Evolutionary conservation across 2,329 filamentous ascomycete genomes (phyloP).

Genomic region (Plenodomus lindquistii): DNA sequence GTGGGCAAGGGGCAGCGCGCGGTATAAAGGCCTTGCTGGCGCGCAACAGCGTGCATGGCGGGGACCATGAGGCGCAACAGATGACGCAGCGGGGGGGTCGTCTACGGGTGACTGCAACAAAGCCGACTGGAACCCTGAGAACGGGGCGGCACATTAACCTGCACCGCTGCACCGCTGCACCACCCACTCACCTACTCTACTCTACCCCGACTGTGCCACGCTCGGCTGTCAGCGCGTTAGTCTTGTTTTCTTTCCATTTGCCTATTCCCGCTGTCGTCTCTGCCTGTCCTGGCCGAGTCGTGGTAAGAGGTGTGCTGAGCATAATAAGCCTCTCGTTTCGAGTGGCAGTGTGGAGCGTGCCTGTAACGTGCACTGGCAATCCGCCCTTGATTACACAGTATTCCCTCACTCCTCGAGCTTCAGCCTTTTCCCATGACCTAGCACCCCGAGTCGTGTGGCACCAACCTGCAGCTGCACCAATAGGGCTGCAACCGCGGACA

Average conservation of each 20-base stretch:
- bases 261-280: too few relatives aligned
- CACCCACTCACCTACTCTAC: neutral
- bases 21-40: constrained; percentile 6
- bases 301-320: too few relatives aligned
- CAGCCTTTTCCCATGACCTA: neutral
- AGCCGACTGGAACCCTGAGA: constrained; percentile 9
- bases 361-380: neutral
- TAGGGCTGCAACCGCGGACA: too few relatives aligned
- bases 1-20: constrained; percentile 21
- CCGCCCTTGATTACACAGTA: neutral
- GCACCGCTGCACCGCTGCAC: too few relatives aligned
- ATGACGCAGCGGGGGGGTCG: constrained; percentile 29
- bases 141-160: neutral
- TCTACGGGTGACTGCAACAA: constrained; percentile 17
- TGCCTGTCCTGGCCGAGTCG: too few relatives aligned
- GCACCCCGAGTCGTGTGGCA: too few relatives aligned
- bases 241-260: neutral
- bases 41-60: constrained; percentile 21
- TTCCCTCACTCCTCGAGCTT: neutral
- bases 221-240: neutral
- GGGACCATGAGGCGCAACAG: constrained; percentile 27
- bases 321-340: too few relatives aligned
- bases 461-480: too few relatives aligned
- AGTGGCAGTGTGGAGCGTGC: too few relatives aligned
- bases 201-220: neutral